phyloP scores from a whole-genome alignment of 257 asterid species.

The Anisodus acutangulus region DNA sequence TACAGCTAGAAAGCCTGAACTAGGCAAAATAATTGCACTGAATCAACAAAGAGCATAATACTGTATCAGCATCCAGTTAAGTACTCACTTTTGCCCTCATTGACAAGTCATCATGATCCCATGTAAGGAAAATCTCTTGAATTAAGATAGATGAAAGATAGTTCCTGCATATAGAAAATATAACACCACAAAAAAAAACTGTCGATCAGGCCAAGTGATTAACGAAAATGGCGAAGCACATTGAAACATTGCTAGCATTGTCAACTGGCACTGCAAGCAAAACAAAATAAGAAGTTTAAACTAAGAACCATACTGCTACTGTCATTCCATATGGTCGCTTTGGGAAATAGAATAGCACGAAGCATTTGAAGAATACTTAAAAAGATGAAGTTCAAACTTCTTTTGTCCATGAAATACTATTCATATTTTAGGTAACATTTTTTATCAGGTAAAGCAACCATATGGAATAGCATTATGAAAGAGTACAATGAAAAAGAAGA shows the following conservation, averaged over 20 bases:
- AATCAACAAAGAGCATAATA: constrained; percentile 11
- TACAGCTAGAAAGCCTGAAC: constrained; percentile 28
- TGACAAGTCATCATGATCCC: constrained; percentile 97
- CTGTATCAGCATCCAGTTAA: constrained; percentile 30
- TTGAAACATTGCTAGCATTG: constrained; percentile 3
- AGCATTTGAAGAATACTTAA: not conserved
- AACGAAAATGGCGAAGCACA: not conserved
- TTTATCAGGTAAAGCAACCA: not conserved
- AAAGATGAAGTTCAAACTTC: not conserved
- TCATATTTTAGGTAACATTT: not conserved
- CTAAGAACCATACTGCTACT: constrained; percentile 7
- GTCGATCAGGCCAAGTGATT: not conserved
- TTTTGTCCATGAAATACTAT: constrained; percentile 13
- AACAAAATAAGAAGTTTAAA: constrained; percentile 8
- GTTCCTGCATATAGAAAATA: constrained; percentile 56
- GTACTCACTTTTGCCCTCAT: constrained; percentile 91
- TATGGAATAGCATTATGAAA: not conserved
- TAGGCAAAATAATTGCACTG: not conserved
- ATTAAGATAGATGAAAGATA: constrained; percentile 91
- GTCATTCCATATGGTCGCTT: not conserved
- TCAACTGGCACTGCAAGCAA: constrained; percentile 2
- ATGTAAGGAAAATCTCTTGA: constrained; percentile 97
- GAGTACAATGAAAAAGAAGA: not conserved
- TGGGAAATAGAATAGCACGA: not conserved
- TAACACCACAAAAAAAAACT: not conserved